These are phyloP conservation scores for Chrysanthemum makinoi DNA, from an alignment of 129 eudicot genomes.

Conservation along the genomic window DNA sequence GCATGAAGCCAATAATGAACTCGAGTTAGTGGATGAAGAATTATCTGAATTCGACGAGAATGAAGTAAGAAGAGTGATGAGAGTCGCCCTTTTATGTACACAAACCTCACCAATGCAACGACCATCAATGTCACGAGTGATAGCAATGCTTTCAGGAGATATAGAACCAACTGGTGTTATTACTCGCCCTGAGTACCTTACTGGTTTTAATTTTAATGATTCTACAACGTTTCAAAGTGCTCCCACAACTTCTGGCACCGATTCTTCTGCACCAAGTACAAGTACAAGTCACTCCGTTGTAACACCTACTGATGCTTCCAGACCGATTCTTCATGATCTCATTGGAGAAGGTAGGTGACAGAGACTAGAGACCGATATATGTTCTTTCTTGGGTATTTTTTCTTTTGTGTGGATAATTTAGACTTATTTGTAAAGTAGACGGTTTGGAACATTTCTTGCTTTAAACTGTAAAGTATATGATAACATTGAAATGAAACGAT, in stretches of 20 bases:
- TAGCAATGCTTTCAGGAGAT: conserved; percentile 82
- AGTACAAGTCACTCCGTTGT: background rate
- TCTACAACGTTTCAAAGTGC: conserved; percentile 32
- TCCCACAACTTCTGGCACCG: conserved; percentile 12
- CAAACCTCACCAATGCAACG: conserved; percentile 64
- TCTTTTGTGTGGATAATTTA: too few relatives aligned
- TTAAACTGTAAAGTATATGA: too few relatives aligned
- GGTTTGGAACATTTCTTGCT: too few relatives aligned
- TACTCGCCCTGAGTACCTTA: conserved; percentile 60
- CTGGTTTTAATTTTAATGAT: conserved; percentile 58
- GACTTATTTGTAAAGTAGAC: too few relatives aligned
- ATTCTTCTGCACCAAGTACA: background rate
- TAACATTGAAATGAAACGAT: too few relatives aligned
- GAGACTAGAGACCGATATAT: too few relatives aligned
- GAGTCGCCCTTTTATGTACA: conserved; percentile 65
- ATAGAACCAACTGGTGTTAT: conserved; percentile 41
- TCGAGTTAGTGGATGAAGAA: conserved; percentile 56
- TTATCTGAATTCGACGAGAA: conserved; percentile 41
- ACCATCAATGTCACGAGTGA: conserved; percentile 87
- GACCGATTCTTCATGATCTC: conserved; percentile 29
- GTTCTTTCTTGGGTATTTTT: too few relatives aligned
- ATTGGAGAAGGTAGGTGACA: conserved; percentile 34
- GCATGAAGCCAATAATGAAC: conserved; percentile 46
- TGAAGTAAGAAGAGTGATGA: conserved; percentile 50
- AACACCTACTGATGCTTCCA: conserved; percentile 16